phyloP scores from a whole-genome alignment of 768 basidiomycete genomes.

The Lactarius sanguifluus region DNA sequence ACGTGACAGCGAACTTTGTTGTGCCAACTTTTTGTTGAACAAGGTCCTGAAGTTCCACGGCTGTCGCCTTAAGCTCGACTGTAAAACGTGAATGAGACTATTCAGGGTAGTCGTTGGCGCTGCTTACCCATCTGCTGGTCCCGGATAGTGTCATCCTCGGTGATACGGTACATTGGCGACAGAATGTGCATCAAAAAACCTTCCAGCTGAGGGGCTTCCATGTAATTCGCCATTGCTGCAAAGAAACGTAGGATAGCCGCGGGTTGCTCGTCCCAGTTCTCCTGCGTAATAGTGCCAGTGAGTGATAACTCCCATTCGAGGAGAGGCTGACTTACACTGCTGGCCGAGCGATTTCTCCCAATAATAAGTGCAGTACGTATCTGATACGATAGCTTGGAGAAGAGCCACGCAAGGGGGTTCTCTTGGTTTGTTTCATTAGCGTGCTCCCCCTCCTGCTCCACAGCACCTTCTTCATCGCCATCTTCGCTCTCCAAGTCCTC shows the following conservation, averaged over 20 bases:
- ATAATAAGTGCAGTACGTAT: slow-evolving; percentile 72
- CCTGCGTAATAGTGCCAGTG: slow-evolving; percentile 41
- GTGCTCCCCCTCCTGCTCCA: slow-evolving; percentile 18
- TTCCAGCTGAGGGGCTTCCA: slow-evolving; percentile 59
- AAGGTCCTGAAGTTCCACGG: slow-evolving; percentile 82
- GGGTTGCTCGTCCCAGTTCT: slow-evolving; percentile 82
- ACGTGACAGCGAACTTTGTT: slow-evolving; percentile 75
- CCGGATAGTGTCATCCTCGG: slow-evolving; percentile 81
- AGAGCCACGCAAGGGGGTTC: slow-evolving; percentile 83
- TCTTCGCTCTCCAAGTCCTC: slow-evolving; percentile 35
- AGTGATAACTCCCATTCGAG: not conserved
- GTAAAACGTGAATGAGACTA: slow-evolving; percentile 1
- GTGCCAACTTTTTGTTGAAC: slow-evolving; percentile 85
- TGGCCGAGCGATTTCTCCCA: slow-evolving; percentile 54
- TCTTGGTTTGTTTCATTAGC: slow-evolving; percentile 21
- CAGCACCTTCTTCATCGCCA: slow-evolving; percentile 29
- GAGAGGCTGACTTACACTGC: slow-evolving; percentile 41
- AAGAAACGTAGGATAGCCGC: slow-evolving; percentile 86
- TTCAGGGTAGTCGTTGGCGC: not conserved
- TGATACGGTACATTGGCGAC: slow-evolving; percentile 81
- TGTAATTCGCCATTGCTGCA: slow-evolving; percentile 80
- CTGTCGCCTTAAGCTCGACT: slow-evolving; percentile 84
- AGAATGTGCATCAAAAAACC: slow-evolving; percentile 81
- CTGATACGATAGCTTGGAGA: slow-evolving; percentile 91
- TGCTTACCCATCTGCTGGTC: slow-evolving; percentile 75